Evolutionary conservation across 345 rosid species (phyloP).

Genomic region (rapeseed (Brassica napus)): Da-Ae NC_063438.1:28539501-28540000

Average conservation of each 20-base stretch:
- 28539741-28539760: slow-evolving; percentile 69
- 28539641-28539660: slow-evolving; percentile 56
- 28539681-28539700: slow-evolving; percentile 57
- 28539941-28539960: slow-evolving; percentile 19
- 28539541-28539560: slow-evolving; percentile 59
- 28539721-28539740: slow-evolving; percentile 54
- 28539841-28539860: slow-evolving; percentile 36
- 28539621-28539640: slow-evolving; percentile 78
- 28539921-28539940: neutral
- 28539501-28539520: slow-evolving; percentile 58
- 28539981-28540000: slow-evolving; percentile 51
- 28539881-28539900: slow-evolving; percentile 62
- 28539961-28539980: slow-evolving; percentile 34
- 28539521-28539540: slow-evolving; percentile 53
- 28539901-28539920: slow-evolving; percentile 59
- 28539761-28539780: slow-evolving; percentile 49
- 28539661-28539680: slow-evolving; percentile 49
- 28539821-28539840: slow-evolving; percentile 54
- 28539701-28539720: slow-evolving; percentile 74
- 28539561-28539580: slow-evolving; percentile 53
- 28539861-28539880: slow-evolving; percentile 44
- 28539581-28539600: slow-evolving; percentile 41
- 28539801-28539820: slow-evolving; percentile 55
- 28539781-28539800: slow-evolving; percentile 74
- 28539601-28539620: slow-evolving; percentile 42